Base-by-base conservation (phyloP, 2,329 filamentous ascomycete genomes). In the Sordariomycetes sp. region DNA sequence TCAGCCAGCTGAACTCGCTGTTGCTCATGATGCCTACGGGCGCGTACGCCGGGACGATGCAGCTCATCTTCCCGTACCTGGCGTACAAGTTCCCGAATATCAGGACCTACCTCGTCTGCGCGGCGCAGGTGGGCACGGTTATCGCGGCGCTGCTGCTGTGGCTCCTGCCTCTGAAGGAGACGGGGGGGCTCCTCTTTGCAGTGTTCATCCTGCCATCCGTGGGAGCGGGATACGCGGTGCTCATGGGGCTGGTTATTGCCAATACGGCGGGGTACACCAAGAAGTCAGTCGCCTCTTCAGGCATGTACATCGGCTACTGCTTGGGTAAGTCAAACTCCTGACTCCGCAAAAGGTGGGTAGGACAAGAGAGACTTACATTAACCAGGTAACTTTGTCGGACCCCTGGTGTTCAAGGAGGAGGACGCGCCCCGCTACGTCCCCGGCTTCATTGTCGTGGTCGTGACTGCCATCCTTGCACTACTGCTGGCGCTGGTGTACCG, bases 141-240 rank as follows among this genome's bases (percentile, higher is more conserved):
- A 59, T 76, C 1, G 69, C 70, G 0, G 68, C 69, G 0, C 61
- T 76, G 1, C 65, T 77, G 8, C 66, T 78, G 15, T 76, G 74
- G 69, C 62, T 66, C 15, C 64, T 79, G 2, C 74, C 75, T 1
- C 63, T 68, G 10, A 61, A 61, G 3, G 65, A 67, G 6, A 74
- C 68, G 13, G 75, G 75, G 0, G 76, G 69, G 0, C 61, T 76
- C 1, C 64, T 80, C 0, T 79, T 79, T 59, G 78, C 70, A 0
- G 70, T 70, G 10, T 75, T 74, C 53, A 77, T 79, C 52, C 64
- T 80, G 10, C 71, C 76, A 1, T 73, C 71, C 0, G 60, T 70
- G 0, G 69, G 68, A 0, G 75, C 70, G 1, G 73, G 70, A 0
- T 80, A 80, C 59, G 76, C 73, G 1, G 73, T 79, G 6, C 63